These are phyloP conservation scores for Emergomyces orientalis DNA, from an alignment of 2,329 filamentous ascomycete genomes.

Conservation along the genomic window DNA sequence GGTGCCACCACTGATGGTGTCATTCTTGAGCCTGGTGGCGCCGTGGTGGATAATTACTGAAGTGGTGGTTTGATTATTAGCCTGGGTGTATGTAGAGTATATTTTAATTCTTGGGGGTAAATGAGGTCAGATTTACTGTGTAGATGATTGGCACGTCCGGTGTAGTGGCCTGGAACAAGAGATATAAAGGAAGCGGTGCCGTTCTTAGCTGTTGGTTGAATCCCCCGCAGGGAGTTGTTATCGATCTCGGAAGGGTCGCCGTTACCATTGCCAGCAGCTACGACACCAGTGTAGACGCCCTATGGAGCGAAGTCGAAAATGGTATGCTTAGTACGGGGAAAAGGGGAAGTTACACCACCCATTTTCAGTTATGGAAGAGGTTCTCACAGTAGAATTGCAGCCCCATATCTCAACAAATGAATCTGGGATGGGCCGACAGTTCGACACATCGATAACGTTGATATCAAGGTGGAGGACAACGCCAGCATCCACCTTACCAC, in stretches of 20 bases:
- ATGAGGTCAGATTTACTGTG: conserved; percentile 3
- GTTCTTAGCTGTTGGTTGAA: conserved; percentile 7
- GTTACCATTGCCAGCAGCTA: conserved; percentile 30
- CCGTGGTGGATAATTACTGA: conserved; percentile 28
- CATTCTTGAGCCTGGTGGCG: conserved; percentile 37
- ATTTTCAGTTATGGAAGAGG: not conserved
- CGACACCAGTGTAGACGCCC: conserved; percentile 33
- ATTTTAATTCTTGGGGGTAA: conserved; percentile 6
- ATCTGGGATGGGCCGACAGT: conserved; percentile 31
- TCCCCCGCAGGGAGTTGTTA: conserved; percentile 5
- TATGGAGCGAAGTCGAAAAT: conserved; percentile 8
- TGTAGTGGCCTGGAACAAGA: conserved; percentile 8
- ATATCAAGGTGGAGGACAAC: conserved; percentile 32
- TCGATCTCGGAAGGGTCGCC: conserved; percentile 30
- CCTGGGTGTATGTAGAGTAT: not conserved
- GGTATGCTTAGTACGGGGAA: not conserved
- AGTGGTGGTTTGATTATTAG: conserved; percentile 1
- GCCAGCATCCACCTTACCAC: conserved; percentile 23
- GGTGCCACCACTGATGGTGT: conserved; percentile 42
- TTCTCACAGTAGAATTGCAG: conserved; percentile 32
- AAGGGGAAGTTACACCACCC: not conserved
- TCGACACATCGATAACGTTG: conserved; percentile 33
- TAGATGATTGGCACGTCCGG: conserved; percentile 6
- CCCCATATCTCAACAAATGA: conserved; percentile 30
- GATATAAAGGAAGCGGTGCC: conserved; percentile 2